phyloP scores from a whole-genome alignment of 495 filamentous ascomycete species.

The Melanomma pulvis-pyrius region DNA sequence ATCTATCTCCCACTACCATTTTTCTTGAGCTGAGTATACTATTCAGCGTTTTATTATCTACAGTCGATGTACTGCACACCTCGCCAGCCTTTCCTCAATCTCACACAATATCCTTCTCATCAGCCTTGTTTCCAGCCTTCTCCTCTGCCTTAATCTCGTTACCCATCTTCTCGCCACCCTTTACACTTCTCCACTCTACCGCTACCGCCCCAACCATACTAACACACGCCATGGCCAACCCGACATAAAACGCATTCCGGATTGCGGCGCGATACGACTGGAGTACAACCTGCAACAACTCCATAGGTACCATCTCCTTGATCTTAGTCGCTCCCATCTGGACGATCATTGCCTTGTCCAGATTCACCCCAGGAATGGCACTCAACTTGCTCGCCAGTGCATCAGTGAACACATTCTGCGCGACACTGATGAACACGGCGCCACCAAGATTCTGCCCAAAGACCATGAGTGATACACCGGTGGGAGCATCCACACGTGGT shows the following conservation, averaged over 20 bases:
- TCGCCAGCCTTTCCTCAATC: neutral
- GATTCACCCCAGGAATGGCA: slow-evolving; percentile 47
- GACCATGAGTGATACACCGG: slow-evolving; percentile 26
- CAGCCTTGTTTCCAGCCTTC: slow-evolving; percentile 2
- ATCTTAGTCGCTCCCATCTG: slow-evolving; percentile 26
- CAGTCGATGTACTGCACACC: neutral
- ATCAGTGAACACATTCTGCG: slow-evolving; percentile 27
- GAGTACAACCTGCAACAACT: slow-evolving; percentile 20
- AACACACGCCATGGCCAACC: slow-evolving; percentile 9
- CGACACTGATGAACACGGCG: slow-evolving; percentile 23
- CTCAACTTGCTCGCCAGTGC: slow-evolving; percentile 48
- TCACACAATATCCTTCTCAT: neutral
- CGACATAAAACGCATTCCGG: slow-evolving; percentile 22
- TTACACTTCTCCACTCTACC: slow-evolving; percentile 32
- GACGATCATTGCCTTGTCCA: neutral
- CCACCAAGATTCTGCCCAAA: slow-evolving; percentile 30
- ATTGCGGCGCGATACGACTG: slow-evolving; percentile 19
- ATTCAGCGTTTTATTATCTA: too few relatives aligned
- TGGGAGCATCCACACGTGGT: slow-evolving; percentile 7
- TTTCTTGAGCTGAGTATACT: too few relatives aligned
- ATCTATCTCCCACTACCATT: too few relatives aligned
- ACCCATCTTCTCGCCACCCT: neutral
- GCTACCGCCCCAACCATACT: slow-evolving; percentile 20
- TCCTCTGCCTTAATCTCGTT: neutral
- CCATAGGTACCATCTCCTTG: slow-evolving; percentile 15